Conservation (phyloP, 148 eudicot species). For the Beta vulgaris region DNA sequence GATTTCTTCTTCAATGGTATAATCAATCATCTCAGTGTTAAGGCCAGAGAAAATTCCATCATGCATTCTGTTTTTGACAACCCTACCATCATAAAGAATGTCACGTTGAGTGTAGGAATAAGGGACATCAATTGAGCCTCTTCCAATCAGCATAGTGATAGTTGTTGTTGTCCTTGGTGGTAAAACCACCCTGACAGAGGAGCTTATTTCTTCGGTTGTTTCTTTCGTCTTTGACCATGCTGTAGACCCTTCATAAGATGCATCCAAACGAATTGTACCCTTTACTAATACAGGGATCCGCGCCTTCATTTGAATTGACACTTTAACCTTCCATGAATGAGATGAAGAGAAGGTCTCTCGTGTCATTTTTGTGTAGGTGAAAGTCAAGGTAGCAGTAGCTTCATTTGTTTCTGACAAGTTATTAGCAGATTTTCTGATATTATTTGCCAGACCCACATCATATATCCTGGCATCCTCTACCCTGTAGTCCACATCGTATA, state of each 20-base stretch:
- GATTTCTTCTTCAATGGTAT: background rate
- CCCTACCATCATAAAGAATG: background rate
- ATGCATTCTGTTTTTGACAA: background rate
- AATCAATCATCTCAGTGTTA: background rate
- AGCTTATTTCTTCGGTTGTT: background rate
- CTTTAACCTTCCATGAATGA: background rate
- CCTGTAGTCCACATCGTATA: background rate
- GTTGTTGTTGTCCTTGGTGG: background rate
- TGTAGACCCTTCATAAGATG: background rate
- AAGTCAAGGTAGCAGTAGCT: background rate
- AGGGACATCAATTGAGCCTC: background rate
- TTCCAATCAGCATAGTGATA: background rate
- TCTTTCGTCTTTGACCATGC: background rate
- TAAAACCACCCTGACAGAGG: background rate
- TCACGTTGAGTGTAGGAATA: background rate
- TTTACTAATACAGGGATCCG: background rate
- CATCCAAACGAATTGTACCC: background rate
- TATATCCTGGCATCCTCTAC: background rate
- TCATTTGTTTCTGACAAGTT: background rate
- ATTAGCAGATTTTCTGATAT: background rate
- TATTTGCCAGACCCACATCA: background rate
- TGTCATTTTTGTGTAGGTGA: background rate
- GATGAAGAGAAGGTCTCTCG: background rate
- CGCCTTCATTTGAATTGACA: background rate
- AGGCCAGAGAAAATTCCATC: background rate